These are phyloP conservation scores for Ustanciosporium gigantosporum DNA, from an alignment of 1,284 basidiomycete genomes.

Conservation along the genomic window DNA sequence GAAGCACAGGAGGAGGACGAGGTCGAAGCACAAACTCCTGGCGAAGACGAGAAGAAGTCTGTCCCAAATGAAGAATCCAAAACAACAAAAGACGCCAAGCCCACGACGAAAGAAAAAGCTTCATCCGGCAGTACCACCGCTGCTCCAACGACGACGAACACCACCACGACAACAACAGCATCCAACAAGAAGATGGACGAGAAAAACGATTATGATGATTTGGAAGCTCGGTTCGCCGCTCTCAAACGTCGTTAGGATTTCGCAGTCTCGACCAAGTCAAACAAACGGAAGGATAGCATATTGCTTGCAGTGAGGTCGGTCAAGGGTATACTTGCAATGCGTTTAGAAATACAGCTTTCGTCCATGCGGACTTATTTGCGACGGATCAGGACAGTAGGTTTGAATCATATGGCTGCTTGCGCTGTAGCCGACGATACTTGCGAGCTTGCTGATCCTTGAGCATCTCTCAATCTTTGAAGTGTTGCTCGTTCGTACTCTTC, in stretches of 20 bases:
- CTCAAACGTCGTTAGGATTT: conserved; percentile 21
- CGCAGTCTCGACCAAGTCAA: no score
- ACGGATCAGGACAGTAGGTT: no score
- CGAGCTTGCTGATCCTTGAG: background rate
- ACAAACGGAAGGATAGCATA: no score
- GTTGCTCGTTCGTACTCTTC: background rate
- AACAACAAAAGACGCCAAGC: conserved; percentile 2
- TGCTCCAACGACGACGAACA: conserved; percentile 1
- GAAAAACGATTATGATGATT: conserved; percentile 30
- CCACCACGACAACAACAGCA: background rate
- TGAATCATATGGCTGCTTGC: background rate
- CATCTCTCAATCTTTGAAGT: background rate
- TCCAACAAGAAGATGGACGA: conserved; percentile 9
- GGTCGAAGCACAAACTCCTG: background rate
- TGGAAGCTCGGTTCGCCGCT: conserved; percentile 41
- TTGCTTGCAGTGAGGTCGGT: background rate
- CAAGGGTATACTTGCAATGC: background rate
- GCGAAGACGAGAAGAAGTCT: conserved; percentile 4
- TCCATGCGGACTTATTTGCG: background rate
- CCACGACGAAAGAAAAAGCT: conserved; percentile 1
- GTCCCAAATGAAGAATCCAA: conserved; percentile 1
- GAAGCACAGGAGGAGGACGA: background rate
- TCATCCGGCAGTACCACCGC: background rate
- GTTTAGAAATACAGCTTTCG: conserved; percentile 3
- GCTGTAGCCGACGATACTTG: no score